These are phyloP conservation scores for Thelephora ganbajun DNA, from an alignment of 768 basidiomycete genomes.

Conservation along the genomic window DNA sequence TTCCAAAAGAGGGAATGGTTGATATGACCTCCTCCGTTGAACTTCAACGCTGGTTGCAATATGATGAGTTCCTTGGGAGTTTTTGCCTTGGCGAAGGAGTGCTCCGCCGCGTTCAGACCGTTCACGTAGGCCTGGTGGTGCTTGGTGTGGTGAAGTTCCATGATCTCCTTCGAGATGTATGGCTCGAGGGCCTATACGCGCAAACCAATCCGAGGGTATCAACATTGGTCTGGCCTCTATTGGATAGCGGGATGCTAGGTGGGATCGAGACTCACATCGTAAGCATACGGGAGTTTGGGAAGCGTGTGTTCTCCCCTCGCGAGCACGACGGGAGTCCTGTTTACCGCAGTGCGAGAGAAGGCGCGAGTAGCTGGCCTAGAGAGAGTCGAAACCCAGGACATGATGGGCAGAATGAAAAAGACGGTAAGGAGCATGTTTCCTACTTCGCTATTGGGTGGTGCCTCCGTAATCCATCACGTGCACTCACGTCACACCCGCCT, in stretches of 20 bases:
- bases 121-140: conserved; percentile 91
- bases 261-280: conserved; percentile 38
- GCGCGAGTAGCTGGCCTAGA: conserved; percentile 10
- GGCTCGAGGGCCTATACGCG: conserved; percentile 71
- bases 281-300: conserved; percentile 66
- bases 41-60: conserved; percentile 86
- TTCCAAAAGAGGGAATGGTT: conserved; percentile 98
- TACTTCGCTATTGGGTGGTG: neutral
- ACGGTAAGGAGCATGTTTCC: neutral
- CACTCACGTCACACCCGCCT: too few species aligned
- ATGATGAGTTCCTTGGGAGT: conserved; percentile 66
- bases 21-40: conserved; percentile 97
- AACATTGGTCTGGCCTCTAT: neutral
- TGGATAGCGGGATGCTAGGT: conserved; percentile 1
- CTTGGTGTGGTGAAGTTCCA: conserved; percentile 87
- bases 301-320: conserved; percentile 51
- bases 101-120: conserved; percentile 87
- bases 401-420: conserved; percentile 2
- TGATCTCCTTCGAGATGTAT: conserved; percentile 81
- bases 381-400: conserved; percentile 9
- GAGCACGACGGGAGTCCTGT: conserved; percentile 27
- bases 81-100: conserved; percentile 51
- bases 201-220: neutral
- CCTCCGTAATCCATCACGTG: too few species aligned
- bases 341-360: conserved; percentile 27